Evolutionary conservation across 495 filamentous ascomycete genomes (phyloP).

Genomic region (Stereocaulon alpinum): DNA sequence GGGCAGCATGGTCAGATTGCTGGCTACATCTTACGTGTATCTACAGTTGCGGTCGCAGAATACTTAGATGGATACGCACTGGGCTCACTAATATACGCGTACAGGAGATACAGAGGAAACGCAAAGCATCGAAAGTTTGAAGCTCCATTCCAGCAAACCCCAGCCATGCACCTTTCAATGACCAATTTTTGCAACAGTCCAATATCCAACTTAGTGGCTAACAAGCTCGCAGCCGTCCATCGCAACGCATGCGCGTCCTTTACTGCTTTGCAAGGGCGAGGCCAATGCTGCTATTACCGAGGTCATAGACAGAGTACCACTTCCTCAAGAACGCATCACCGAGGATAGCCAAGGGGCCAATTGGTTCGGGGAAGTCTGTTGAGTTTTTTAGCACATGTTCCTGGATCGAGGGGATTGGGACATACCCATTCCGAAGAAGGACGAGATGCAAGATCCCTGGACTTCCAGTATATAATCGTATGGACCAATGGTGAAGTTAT

Average conservation of each 20-base stretch:
- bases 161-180: neutral
- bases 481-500: slow-evolving; percentile 81
- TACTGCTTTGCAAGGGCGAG: slow-evolving; percentile 65
- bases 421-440: slow-evolving; percentile 98
- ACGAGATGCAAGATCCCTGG: slow-evolving; percentile 88
- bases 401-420: slow-evolving; percentile 44
- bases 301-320: slow-evolving; percentile 96
- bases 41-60: too few species aligned
- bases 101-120: slow-evolving; percentile 1
- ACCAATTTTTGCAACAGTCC: neutral
- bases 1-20: too few species aligned
- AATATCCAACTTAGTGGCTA: neutral
- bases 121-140: neutral
- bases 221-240: neutral
- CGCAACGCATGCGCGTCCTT: neutral
- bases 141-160: neutral
- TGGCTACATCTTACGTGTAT: too few species aligned
- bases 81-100: neutral
- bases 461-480: slow-evolving; percentile 96
- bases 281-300: slow-evolving; percentile 74
- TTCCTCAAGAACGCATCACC: slow-evolving; percentile 95
- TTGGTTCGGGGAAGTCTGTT: slow-evolving; percentile 76
- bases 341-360: slow-evolving; percentile 88
- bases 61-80: neutral
- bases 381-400: neutral